phyloP scores from a whole-genome alignment of 2,329 filamentous ascomycete species.

The Purpureocillium lavendulum region DNA sequence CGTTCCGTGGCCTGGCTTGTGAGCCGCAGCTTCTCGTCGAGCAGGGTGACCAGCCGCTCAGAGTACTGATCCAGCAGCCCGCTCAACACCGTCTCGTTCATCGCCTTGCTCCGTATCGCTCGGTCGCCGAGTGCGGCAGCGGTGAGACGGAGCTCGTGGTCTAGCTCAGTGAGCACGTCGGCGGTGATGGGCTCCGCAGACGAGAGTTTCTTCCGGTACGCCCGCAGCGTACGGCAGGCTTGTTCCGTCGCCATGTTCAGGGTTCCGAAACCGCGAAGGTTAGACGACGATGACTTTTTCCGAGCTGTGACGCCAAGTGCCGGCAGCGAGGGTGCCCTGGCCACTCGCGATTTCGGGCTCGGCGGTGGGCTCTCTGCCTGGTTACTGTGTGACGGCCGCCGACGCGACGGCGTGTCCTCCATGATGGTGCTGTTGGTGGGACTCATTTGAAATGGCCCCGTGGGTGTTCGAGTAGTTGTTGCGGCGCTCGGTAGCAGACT shows the following conservation, averaged over 20 bases:
- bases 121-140: conserved; percentile 51
- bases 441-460: conserved; percentile 28
- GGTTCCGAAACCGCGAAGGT: conserved; percentile 42
- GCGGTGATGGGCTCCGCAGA: conserved; percentile 47
- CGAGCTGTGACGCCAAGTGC: conserved; percentile 34
- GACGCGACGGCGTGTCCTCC: conserved; percentile 39
- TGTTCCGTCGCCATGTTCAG: conserved; percentile 58
- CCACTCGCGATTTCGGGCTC: conserved; percentile 39
- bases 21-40: conserved; percentile 62
- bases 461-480: conserved; percentile 28
- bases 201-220: conserved; percentile 55
- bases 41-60: conserved; percentile 59
- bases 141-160: conserved; percentile 56
- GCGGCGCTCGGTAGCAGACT: conserved; percentile 28
- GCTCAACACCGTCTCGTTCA: conserved; percentile 50
- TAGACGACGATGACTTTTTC: conserved; percentile 40
- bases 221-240: conserved; percentile 51
- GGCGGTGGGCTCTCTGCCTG: conserved; percentile 38
- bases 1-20: conserved; percentile 25
- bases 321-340: conserved; percentile 46
- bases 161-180: conserved; percentile 52
- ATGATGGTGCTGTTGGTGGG: conserved; percentile 28
- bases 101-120: conserved; percentile 42
- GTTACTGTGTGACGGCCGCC: conserved; percentile 35
- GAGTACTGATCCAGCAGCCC: conserved; percentile 69